Percentiles rank a stretch among this genome's conserved stretches.
phyloP scores from a whole-genome alignment of 78 protist genomes.

The Dictyostelium discoideum region DNA sequence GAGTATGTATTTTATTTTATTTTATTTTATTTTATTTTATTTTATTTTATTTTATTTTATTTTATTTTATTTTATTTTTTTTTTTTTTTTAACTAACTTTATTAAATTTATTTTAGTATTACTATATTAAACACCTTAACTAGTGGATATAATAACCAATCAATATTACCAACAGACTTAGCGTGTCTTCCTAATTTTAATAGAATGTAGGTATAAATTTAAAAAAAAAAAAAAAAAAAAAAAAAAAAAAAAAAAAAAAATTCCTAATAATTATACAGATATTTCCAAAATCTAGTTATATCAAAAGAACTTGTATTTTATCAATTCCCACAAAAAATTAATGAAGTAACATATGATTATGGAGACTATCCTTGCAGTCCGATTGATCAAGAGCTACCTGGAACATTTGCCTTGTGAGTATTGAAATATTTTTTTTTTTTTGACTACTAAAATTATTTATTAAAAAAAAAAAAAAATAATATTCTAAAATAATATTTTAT shows the following conservation, averaged over 20 bases:
- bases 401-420: background rate
- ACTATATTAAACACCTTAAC: background rate
- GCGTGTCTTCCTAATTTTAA: background rate
- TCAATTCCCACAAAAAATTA: background rate
- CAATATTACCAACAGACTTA: background rate
- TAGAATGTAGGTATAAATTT: background rate
- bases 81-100: too few relatives aligned
- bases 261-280: background rate
- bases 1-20: too few relatives aligned
- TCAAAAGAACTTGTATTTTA: background rate
- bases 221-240: too few relatives aligned
- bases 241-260: too few relatives aligned
- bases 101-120: background rate
- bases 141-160: background rate
- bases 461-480: too few relatives aligned
- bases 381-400: background rate
- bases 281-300: too few relatives aligned
- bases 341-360: background rate
- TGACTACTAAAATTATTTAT: too few relatives aligned
- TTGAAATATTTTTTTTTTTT: too few relatives aligned
- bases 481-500: too few relatives aligned
- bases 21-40: too few relatives aligned
- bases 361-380: background rate
- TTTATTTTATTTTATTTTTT: too few relatives aligned
- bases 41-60: too few relatives aligned